Base-by-base conservation (phyloP, 768 basidiomycete genomes). In the Lyophyllum decastes region DNA sequence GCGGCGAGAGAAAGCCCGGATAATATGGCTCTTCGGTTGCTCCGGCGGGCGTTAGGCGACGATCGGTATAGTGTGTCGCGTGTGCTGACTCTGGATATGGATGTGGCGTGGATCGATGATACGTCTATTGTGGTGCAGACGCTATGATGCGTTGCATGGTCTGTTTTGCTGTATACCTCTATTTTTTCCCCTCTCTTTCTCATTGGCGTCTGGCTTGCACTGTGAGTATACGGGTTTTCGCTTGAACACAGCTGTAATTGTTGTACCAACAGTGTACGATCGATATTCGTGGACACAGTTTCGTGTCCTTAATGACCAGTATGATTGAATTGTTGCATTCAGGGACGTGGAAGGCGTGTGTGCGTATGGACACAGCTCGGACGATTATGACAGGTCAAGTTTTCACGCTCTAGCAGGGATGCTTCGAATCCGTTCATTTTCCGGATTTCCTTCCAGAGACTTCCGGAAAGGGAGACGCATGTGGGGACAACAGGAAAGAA, bases 91-190 rank as follows among this genome's bases (percentile, higher is more conserved):
- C 69, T 88, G 65, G 84, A 89, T 64, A 79, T 86, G 81, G 83
- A 85, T 55, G 73, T 72, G 41, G 79, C 83, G 17, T 89, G 87
- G 86, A 76, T 89, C 58, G 87, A 89, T 60, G 87, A 89, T 68
- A 83, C 87, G 9, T 76, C 85, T 9, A 81, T 89, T 56, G 76
- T 88, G 55, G 86, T 88, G 54, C 84, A 85, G 58, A 81, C 78
- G 41, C 68, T 87, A 34, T 86, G 68, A 79, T 51, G 26, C 9
- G 54, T 35, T 16, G n/a, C 17, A 38, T 2, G 35, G 35, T 38
- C 19, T n/a, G 34, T 25, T 34, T n/a, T n/a, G 12, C 17, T 48
- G 26, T 50, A 35, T 34, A 34, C 34, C 49, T 9, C 52, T 33
- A 30, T 9, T 38, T 44, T 26, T 49, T 54, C 47, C 55, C 19